These are phyloP conservation scores for Exophiala dermatitidis DNA, from an alignment of 2,329 filamentous ascomycete genomes.

Conservation along the genomic window DNA sequence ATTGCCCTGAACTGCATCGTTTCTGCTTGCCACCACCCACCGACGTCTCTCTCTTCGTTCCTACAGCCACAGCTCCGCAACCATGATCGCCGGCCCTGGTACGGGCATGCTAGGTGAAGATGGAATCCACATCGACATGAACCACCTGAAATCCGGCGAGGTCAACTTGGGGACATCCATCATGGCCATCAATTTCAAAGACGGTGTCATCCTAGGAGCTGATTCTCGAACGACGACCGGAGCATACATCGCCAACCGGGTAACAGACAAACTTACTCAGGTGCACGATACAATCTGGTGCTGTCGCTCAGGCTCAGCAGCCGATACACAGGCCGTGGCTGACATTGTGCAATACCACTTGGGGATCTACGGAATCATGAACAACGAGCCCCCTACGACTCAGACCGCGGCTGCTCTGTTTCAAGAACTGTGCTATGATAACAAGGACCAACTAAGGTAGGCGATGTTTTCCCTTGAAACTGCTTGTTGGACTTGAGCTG, in stretches of 20 bases:
- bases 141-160: conserved; percentile 95
- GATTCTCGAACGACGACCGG: conserved; percentile 97
- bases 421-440: conserved; percentile 95
- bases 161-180: conserved; percentile 98
- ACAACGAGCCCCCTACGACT: conserved; percentile 84
- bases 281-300: conserved; percentile 99
- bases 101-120: conserved; percentile 52
- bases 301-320: conserved; percentile 93
- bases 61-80: conserved; percentile 11
- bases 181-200: conserved; percentile 99
- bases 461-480: conserved; percentile 30
- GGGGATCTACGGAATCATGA: conserved; percentile 82
- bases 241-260: conserved; percentile 96
- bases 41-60: background rate
- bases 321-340: conserved; percentile 94
- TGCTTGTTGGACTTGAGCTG: conserved; percentile 2
- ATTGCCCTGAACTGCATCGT: background rate
- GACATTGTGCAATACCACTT: conserved; percentile 98
- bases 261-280: conserved; percentile 97
- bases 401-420: conserved; percentile 93
- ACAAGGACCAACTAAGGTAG: conserved; percentile 88
- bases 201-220: conserved; percentile 92
- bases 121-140: conserved; percentile 99
- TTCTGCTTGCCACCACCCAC: background rate
- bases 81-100: conserved; percentile 36